Base-by-base conservation (phyloP, 2,329 filamentous ascomycete species). In the Beauveria rudraprayagi region DNA sequence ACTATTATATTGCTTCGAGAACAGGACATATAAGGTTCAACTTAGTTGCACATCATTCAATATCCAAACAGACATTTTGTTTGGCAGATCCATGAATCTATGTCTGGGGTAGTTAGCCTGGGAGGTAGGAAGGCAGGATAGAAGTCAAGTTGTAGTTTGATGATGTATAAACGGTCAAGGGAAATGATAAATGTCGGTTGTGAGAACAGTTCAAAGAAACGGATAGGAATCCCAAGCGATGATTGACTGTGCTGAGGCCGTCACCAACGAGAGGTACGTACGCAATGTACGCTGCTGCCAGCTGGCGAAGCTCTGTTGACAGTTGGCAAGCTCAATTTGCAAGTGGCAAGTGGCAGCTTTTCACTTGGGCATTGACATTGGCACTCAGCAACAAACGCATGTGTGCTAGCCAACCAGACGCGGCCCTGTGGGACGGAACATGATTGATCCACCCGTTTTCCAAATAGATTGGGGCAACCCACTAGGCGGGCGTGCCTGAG, bases 381-480 rank as follows among this genome's bases (percentile, higher is more conserved):
- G 37, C 34, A 28, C 17, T 51, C 37, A 11, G 58, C 46, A 50
- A 61, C 52, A 43, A 56, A 44, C 30, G 24, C 44, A 61, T 53
- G 47, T 53, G 47, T 47, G 54, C 60, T 46, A 48, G 46, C 53
- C 52, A 55, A 56, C 34, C 52, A 50, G 34, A 16, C 28, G n/a
- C 6, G 47, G 10, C 22, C 3, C 52, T 44, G 52, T 37, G 34
- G 46, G 7, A 46, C 53, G 60, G 60, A 61, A 61, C 54, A 61
- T 61, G 46, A 30, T 61, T 57, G 48, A 61, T 58, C 60, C 60
- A 54, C 37, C 48, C 9, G 53, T 56, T 52, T 61, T 61, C 60
- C 54, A 56, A 57, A 52, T 61, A 51, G 56, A 58, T 34, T 51
- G 56, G 56, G 56, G 46, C 46, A 34, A 34, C 34, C 56, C 56